A percentile compares a stretch with the other conserved stretches of the same genome.
Conservation (phyloP, 805 yeast species). For the Myxozyma lipomycoides region DNA sequence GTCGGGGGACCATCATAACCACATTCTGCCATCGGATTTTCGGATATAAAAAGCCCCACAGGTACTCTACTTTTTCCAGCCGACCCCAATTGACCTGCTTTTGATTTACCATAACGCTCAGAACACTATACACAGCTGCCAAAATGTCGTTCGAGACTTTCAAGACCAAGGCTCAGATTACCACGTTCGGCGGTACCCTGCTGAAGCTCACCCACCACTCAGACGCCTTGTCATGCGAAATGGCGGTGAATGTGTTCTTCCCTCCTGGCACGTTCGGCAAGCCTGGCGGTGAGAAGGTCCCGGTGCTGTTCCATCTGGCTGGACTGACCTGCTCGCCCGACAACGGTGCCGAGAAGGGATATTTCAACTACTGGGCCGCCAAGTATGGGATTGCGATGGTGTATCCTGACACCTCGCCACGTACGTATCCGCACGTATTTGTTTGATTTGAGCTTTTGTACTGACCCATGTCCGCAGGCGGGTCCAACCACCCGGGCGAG, state of each 20-base stretch:
- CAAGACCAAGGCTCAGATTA: conserved; percentile 50
- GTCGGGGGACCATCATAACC: too few species aligned
- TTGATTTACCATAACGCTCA: too few species aligned
- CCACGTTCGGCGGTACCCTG: conserved; percentile 70
- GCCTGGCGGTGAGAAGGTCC: conserved; percentile 41
- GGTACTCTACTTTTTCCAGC: too few species aligned
- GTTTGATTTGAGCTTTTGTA: not conserved
- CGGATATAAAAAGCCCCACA: too few species aligned
- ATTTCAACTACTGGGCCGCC: conserved; percentile 73
- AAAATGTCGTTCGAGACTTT: conserved; percentile 37
- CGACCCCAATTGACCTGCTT: too few species aligned
- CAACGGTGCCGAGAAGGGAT: conserved; percentile 91
- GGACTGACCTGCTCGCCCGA: conserved; percentile 93
- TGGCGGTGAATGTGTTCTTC: conserved; percentile 80
- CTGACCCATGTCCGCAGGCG: conserved; percentile 35
- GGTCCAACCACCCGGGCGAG: conserved; percentile 71
- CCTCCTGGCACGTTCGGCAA: conserved; percentile 51
- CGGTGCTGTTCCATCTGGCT: conserved; percentile 74
- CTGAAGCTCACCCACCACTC: conserved; percentile 75
- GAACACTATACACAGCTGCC: too few species aligned
- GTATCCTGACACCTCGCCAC: conserved; percentile 95
- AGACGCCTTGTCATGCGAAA: conserved; percentile 55
- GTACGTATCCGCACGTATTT: conserved; percentile 35
- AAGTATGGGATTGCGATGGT: conserved; percentile 81
- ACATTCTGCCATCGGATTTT: too few species aligned